Conservation (phyloP, 2,329 filamentous ascomycete species). For the Capronia coronata region DNA sequence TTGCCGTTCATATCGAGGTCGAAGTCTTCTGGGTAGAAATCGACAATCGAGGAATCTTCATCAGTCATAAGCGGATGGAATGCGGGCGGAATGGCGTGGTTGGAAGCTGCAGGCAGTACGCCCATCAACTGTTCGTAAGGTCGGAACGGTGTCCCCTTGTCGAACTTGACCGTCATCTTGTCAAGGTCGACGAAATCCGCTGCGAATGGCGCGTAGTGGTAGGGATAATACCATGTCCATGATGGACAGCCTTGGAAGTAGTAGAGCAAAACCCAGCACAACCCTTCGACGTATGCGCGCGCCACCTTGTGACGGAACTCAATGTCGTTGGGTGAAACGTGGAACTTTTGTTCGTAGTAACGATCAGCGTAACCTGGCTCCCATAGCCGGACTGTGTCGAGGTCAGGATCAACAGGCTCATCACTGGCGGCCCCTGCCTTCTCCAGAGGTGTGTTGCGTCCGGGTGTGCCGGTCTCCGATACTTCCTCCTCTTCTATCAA, state of each 20-base stretch:
- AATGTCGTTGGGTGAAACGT: slow-evolving; percentile 70
- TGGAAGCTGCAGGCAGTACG: slow-evolving; percentile 86
- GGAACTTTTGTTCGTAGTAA: slow-evolving; percentile 96
- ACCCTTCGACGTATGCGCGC: slow-evolving; percentile 83
- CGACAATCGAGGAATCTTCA: slow-evolving; percentile 81
- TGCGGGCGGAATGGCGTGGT: slow-evolving; percentile 77
- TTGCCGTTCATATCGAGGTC: slow-evolving; percentile 92
- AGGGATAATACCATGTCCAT: slow-evolving; percentile 99
- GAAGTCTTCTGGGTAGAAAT: slow-evolving; percentile 96
- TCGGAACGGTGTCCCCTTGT: slow-evolving; percentile 75
- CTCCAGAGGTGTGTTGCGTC: slow-evolving; percentile 50
- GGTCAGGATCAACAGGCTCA: slow-evolving; percentile 41
- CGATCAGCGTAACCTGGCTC: slow-evolving; percentile 91
- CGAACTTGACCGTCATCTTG: slow-evolving; percentile 72
- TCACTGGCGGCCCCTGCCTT: slow-evolving; percentile 38
- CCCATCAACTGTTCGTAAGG: slow-evolving; percentile 99
- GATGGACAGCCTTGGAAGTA: slow-evolving; percentile 98
- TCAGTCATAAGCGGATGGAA: slow-evolving; percentile 91
- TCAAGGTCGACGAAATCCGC: slow-evolving; percentile 83
- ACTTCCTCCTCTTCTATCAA: slow-evolving; percentile 54
- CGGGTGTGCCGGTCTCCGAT: slow-evolving; percentile 48
- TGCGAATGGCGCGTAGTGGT: slow-evolving; percentile 96
- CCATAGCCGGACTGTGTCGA: slow-evolving; percentile 85
- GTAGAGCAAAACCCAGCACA: slow-evolving; percentile 92
- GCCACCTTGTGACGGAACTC: slow-evolving; percentile 86